phyloP scores from a whole-genome alignment of 257 asterid species.

The Nicotiana paniculata region DNA sequence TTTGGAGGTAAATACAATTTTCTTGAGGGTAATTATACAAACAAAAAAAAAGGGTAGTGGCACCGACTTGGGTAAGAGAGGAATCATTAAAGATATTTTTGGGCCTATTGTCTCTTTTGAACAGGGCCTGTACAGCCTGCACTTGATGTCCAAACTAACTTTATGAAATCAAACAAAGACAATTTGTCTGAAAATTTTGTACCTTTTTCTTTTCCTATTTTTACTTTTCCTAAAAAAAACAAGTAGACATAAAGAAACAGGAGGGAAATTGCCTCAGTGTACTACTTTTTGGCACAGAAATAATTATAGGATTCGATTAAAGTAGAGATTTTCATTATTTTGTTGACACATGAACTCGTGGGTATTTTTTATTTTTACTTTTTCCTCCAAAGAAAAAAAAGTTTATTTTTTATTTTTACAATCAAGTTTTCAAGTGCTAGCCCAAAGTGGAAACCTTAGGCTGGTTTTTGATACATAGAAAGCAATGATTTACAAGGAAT shows the following conservation, averaged over 20 bases:
- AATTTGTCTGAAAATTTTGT: neutral
- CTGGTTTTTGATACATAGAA: no score
- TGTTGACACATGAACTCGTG: conserved; percentile 1
- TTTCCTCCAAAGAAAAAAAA: no score
- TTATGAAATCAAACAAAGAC: neutral
- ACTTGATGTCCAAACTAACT: neutral
- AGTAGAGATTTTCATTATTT: neutral
- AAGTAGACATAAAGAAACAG: conserved; percentile 1
- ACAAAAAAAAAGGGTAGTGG: neutral
- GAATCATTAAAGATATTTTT: conserved; percentile 10
- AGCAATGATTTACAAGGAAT: neutral
- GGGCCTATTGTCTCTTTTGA: conserved; percentile 8
- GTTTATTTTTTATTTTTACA: no score
- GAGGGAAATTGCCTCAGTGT: neutral
- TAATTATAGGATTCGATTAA: conserved; percentile 1
- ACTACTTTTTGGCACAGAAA: conserved; percentile 7
- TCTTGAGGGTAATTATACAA: neutral
- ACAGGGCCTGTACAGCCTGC: conserved; percentile 1
- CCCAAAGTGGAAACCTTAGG: neutral
- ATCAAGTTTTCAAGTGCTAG: neutral
- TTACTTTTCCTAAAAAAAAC: neutral
- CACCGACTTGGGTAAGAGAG: conserved; percentile 4
- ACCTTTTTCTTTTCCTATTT: neutral
- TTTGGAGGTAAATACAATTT: neutral
- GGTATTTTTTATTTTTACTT: neutral